Base-by-base conservation (phyloP, 1,284 basidiomycete species). In the Schizopora paradoxa region DNA sequence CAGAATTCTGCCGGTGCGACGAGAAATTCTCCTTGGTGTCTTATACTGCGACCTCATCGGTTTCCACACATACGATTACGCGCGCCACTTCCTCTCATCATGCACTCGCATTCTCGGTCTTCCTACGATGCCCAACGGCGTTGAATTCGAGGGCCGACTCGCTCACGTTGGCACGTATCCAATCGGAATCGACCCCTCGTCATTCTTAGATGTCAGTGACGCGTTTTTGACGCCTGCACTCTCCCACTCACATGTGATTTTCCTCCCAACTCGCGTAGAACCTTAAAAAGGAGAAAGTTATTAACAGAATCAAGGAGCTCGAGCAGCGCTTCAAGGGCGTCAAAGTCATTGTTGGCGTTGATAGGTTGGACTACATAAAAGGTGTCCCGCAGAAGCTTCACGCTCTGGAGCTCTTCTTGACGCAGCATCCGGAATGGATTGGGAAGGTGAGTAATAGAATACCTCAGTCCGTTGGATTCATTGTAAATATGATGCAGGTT, bases 21-120 rank as follows among this genome's bases (percentile, higher is more conserved):
- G 93, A 47, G 95, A 99, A 67, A 99, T 99, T 55, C 73, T 99
- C 13, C 82, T 98, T 18, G 96, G 95, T 35, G 82, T 98, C 31
- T 73, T 99, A 11, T 92, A 95, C 64, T 97, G 91, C 61, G 96
- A 99, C 62, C 76, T 99, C 52, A 91, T 97, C 56, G 93, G 93
- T 40, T 99, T 99, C 79, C 95, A 99, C 71, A 99, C 96, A 1
- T 99, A 97, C 66, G 96, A 99, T 68, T 99, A 99, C 61, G 95
- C 95, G 1, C 91, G 96, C 21, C 95, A 99, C 67, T 99, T 99
- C 77, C 74, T 99, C 32, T 97, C 94, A 1, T 95, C 93, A 27
- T 98, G 95, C 67, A 97, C 95, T 2, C 88, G 96, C 39, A 95
- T 99, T 54, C 82, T 99, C 18, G 89, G 87, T 23, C 72, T 98